Conservation (phyloP, 441 rosid species). For the Pelargonium fulgidum region DNA sequence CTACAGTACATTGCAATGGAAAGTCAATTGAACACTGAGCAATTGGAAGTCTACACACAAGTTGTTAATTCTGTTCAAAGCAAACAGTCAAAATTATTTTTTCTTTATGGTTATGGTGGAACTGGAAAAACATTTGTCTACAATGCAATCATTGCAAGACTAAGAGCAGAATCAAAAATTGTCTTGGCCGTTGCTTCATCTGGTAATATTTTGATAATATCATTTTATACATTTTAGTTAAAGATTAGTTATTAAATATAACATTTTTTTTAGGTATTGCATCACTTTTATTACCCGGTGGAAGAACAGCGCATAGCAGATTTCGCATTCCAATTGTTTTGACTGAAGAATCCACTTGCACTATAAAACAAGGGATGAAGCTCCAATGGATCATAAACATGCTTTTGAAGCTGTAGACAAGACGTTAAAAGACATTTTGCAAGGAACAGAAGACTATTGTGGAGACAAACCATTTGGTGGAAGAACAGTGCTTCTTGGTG, state of each 20-base stretch:
- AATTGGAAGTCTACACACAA: not conserved
- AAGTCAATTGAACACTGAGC: not conserved
- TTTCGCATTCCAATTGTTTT: not conserved
- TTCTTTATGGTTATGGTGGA: constrained; percentile 11
- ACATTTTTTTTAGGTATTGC: not conserved
- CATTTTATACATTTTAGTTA: too few relatives aligned
- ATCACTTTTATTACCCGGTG: not conserved
- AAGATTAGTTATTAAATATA: too few relatives aligned
- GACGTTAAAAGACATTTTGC: not conserved
- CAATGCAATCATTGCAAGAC: not conserved
- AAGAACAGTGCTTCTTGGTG: not conserved
- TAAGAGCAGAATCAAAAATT: not conserved
- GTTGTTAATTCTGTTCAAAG: not conserved
- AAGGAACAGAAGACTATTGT: not conserved
- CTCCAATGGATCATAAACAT: not conserved
- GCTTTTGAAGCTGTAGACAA: constrained; percentile 15
- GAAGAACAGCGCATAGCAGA: constrained; percentile 5
- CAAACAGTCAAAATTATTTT: not conserved
- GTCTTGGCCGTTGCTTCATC: constrained; percentile 1
- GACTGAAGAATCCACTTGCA: not conserved
- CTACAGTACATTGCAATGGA: not conserved
- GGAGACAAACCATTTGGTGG: constrained; percentile 13
- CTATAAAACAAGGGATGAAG: constrained; percentile 11
- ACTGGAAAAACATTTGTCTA: not conserved
- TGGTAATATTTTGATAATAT: not conserved